These are phyloP conservation scores for Fusarium gaditjirri DNA, from an alignment of 2,329 filamentous ascomycete species.

Conservation along the genomic window DNA sequence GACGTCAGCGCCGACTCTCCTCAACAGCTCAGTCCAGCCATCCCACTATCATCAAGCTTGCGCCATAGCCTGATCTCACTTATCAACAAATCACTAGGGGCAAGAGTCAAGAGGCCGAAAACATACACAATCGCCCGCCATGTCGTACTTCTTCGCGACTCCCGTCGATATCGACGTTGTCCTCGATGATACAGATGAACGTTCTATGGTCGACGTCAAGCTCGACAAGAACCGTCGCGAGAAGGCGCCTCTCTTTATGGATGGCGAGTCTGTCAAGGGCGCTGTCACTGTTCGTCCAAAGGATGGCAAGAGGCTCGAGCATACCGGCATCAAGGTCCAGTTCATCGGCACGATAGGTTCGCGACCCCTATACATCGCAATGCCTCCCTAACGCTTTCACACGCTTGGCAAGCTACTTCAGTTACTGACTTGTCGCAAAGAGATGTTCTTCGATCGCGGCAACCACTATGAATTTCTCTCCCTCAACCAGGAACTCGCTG, in stretches of 20 bases:
- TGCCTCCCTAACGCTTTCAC: conserved; percentile 21
- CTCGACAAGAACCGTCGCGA: conserved; percentile 98
- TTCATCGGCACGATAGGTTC: conserved; percentile 98
- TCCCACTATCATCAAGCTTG: conserved; percentile 28
- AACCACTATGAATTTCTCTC: conserved; percentile 99
- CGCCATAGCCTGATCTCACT: conserved; percentile 29
- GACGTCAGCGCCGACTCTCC: conserved; percentile 49
- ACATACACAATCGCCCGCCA: conserved; percentile 53
- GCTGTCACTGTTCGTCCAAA: conserved; percentile 95
- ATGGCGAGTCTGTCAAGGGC: conserved; percentile 98
- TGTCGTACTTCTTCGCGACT: conserved; percentile 99
- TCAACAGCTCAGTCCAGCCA: conserved; percentile 30
- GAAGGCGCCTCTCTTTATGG: conserved; percentile 96
- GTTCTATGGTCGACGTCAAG: conserved; percentile 96
- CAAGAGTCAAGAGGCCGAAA: neutral
- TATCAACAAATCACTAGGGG: neutral
- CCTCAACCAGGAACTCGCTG: conserved; percentile 94
- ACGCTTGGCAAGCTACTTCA: neutral
- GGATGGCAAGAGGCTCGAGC: conserved; percentile 96
- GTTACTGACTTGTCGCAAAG: conserved; percentile 57
- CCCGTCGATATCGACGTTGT: conserved; percentile 99
- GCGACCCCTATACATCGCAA: conserved; percentile 32
- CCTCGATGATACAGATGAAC: conserved; percentile 92
- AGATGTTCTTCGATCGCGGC: conserved; percentile 99
- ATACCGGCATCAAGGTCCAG: conserved; percentile 99